Conservation (phyloP, 345 rosid species). For the Linum tenue region DNA sequence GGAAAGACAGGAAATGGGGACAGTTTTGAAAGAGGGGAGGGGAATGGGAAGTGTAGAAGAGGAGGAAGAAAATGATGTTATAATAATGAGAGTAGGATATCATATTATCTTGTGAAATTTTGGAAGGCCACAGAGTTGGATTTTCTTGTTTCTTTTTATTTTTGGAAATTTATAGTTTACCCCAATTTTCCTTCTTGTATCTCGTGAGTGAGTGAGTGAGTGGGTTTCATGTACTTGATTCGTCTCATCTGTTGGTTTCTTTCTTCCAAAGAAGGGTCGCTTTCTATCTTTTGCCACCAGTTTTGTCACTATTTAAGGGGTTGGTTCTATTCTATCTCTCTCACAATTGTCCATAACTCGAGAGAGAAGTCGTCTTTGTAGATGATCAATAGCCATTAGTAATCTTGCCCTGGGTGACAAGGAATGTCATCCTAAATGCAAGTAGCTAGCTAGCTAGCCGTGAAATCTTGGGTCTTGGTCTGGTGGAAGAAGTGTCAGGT, state of each 20-base stretch:
- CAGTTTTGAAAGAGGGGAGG: background rate
- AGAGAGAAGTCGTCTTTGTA: too few relatives aligned
- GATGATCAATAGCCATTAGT: too few relatives aligned
- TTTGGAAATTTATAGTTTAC: too few relatives aligned
- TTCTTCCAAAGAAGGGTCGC: conserved; percentile 30
- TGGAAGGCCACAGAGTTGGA: conserved; percentile 12
- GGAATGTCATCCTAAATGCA: too few relatives aligned
- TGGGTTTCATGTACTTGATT: conserved; percentile 21
- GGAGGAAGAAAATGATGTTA: conserved; percentile 5
- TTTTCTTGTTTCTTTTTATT: conserved; percentile 1
- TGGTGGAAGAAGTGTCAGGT: too few relatives aligned
- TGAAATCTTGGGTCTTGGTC: too few relatives aligned
- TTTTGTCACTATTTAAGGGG: too few relatives aligned
- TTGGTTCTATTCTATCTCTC: too few relatives aligned
- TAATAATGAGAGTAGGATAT: background rate
- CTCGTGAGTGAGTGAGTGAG: conserved; percentile 20
- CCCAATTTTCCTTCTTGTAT: conserved; percentile 7
- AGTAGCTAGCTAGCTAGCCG: too few relatives aligned
- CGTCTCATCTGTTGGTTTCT: conserved; percentile 36
- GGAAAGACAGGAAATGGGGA: conserved; percentile 9
- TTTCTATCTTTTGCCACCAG: conserved; percentile 16
- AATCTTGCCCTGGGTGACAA: too few relatives aligned
- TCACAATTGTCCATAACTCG: too few relatives aligned
- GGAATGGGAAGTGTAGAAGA: conserved; percentile 5
- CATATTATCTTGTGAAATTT: conserved; percentile 9